These are phyloP conservation scores for Wickerhamomyces sp. DNA, from an alignment of 1,139 yeast genomes.

Conservation along the genomic window DNA sequence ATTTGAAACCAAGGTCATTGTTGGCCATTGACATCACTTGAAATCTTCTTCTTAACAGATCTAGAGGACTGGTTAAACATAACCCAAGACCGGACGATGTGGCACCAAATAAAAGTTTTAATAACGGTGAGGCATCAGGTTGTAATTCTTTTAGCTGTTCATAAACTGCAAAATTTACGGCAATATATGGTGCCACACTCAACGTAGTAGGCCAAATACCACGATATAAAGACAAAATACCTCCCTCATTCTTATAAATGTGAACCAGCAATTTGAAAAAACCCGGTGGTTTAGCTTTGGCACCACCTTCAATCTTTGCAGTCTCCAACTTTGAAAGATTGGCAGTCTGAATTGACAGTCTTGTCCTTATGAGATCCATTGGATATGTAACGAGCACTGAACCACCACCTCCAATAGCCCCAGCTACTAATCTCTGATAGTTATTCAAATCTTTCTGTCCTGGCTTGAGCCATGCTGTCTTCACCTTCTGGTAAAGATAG, in stretches of 20 bases:
- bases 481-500: slow-evolving; percentile 73
- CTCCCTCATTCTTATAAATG: slow-evolving; percentile 78
- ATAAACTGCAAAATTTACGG: slow-evolving; percentile 85
- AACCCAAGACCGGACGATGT: slow-evolving; percentile 83
- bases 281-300: slow-evolving; percentile 55
- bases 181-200: slow-evolving; percentile 96
- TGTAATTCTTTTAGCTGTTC: slow-evolving; percentile 65
- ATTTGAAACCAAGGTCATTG: slow-evolving; percentile 74
- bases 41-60: slow-evolving; percentile 79
- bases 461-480: slow-evolving; percentile 39
- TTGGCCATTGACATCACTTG: slow-evolving; percentile 79
- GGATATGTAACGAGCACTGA: slow-evolving; percentile 89
- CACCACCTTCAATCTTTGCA: slow-evolving; percentile 33
- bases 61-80: slow-evolving; percentile 83
- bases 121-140: slow-evolving; percentile 36
- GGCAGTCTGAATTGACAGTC: slow-evolving; percentile 88
- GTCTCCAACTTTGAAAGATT: slow-evolving; percentile 47
- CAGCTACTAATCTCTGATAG: slow-evolving; percentile 63
- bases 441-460: slow-evolving; percentile 39
- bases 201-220: slow-evolving; percentile 85
- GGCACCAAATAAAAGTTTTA: slow-evolving; percentile 78
- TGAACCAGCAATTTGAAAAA: slow-evolving; percentile 51
- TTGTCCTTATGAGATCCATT: slow-evolving; percentile 82
- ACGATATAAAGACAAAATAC: slow-evolving; percentile 67
- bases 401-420: slow-evolving; percentile 75